Conservation (phyloP, 495 filamentous ascomycete genomes). For the Annulohypoxylon nitens region DNA sequence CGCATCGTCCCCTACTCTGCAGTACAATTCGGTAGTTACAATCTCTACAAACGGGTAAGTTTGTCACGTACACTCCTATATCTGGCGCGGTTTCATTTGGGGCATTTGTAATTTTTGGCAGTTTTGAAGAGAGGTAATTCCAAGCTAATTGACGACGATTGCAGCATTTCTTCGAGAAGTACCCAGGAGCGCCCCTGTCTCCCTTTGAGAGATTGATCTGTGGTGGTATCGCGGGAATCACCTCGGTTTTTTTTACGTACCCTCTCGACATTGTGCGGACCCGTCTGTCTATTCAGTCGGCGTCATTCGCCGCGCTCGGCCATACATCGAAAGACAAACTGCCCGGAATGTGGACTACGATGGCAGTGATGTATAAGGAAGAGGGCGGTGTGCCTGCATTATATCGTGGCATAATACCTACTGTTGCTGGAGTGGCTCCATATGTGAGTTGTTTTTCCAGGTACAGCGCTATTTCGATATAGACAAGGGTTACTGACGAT, state of each 20-base stretch:
- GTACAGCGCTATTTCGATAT: constrained; percentile 1
- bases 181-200: constrained; percentile 74
- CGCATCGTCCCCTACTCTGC: constrained; percentile 98
- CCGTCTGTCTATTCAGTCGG: constrained; percentile 93
- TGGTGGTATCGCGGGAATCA: constrained; percentile 91
- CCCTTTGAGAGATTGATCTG: constrained; percentile 80
- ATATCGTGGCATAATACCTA: constrained; percentile 93
- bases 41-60: constrained; percentile 93
- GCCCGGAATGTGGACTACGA: constrained; percentile 92
- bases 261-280: constrained; percentile 98
- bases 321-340: constrained; percentile 70
- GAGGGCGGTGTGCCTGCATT: constrained; percentile 88
- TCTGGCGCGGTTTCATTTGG: background rate
- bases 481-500: constrained; percentile 41
- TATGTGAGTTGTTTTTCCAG: constrained; percentile 71
- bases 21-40: constrained; percentile 97
- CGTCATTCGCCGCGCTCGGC: constrained; percentile 85
- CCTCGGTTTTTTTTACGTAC: constrained; percentile 82
- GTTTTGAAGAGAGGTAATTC: background rate
- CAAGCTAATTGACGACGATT: constrained; percentile 25
- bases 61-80: background rate
- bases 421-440: constrained; percentile 93
- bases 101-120: background rate
- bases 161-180: constrained; percentile 78
- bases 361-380: constrained; percentile 86